Evolutionary conservation across 352 stramenopile species (phyloP).

Genomic region (Phytophthora chlamydospora): DNA sequence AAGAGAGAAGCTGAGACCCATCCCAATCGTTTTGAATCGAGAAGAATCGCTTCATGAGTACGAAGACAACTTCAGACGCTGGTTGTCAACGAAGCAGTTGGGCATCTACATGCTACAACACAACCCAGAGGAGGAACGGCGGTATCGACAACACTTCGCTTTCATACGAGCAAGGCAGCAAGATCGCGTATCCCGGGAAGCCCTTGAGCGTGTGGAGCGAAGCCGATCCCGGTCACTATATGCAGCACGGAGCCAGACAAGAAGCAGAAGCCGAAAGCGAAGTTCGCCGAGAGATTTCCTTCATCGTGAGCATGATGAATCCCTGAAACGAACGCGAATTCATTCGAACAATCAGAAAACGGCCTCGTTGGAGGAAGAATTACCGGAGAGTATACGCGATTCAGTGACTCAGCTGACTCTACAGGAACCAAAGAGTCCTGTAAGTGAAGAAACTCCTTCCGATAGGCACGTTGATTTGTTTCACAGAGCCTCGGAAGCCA

Average conservation of each 20-base stretch:
- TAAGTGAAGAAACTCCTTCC: too few relatives aligned
- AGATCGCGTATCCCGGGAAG: neutral
- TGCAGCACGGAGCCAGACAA: neutral
- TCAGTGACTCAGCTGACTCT: neutral
- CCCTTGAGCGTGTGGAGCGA: neutral
- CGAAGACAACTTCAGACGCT: constrained; percentile 8
- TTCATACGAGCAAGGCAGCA: neutral
- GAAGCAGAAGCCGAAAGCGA: neutral
- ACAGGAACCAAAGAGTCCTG: neutral
- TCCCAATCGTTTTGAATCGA: constrained; percentile 7
- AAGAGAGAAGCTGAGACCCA: neutral
- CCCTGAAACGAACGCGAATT: neutral
- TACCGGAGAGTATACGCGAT: too few relatives aligned
- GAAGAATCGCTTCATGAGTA: neutral
- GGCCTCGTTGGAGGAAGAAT: neutral
- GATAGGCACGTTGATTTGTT: neutral
- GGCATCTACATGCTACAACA: neutral
- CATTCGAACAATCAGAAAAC: neutral
- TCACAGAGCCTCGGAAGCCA: neutral
- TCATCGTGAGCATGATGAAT: neutral
- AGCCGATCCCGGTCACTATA: neutral
- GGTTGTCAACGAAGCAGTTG: constrained; percentile 2
- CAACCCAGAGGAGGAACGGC: constrained; percentile 17
- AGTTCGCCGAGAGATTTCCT: neutral
- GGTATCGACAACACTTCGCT: constrained; percentile 19